These are phyloP conservation scores for Ogataea salicorniae DNA, from an alignment of 805 yeast species.

Conservation along the genomic window DNA sequence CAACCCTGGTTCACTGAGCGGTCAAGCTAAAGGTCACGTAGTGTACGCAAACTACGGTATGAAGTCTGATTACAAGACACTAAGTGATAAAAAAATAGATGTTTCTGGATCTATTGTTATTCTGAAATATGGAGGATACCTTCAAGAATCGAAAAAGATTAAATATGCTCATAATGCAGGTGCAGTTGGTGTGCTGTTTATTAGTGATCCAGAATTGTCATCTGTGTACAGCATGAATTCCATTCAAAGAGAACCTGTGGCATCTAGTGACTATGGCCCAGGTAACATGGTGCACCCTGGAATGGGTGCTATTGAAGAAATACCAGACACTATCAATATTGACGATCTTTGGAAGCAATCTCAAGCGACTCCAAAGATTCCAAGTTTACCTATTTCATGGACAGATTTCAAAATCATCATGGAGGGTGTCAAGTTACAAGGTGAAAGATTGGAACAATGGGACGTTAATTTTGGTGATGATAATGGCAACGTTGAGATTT, in stretches of 20 bases:
- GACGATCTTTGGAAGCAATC: constrained; percentile 41
- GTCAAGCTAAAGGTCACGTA: constrained; percentile 47
- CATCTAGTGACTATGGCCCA: constrained; percentile 49
- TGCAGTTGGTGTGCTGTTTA: constrained; percentile 64
- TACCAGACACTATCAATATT: constrained; percentile 37
- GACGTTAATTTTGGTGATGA: constrained; percentile 23
- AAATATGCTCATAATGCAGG: constrained; percentile 50
- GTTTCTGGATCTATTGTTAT: constrained; percentile 51
- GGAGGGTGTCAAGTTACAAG: constrained; percentile 32
- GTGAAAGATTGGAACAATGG: constrained; percentile 35
- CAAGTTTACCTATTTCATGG: constrained; percentile 74
- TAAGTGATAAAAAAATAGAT: constrained; percentile 35
- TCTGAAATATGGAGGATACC: constrained; percentile 51
- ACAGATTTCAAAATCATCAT: constrained; percentile 53
- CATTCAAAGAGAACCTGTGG: constrained; percentile 54
- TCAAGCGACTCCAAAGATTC: constrained; percentile 58
- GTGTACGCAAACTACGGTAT: constrained; percentile 69
- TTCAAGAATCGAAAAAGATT: constrained; percentile 48
- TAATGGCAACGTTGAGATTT: constrained; percentile 30
- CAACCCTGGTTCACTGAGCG: constrained; percentile 64
- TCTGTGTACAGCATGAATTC: constrained; percentile 35
- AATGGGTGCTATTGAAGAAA: constrained; percentile 36
- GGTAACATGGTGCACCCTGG: constrained; percentile 86
- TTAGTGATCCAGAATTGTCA: constrained; percentile 37
- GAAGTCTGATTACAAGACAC: constrained; percentile 42